phyloP scores from a whole-genome alignment of 768 basidiomycete species.

The Kwoniella heveanensis region DNA sequence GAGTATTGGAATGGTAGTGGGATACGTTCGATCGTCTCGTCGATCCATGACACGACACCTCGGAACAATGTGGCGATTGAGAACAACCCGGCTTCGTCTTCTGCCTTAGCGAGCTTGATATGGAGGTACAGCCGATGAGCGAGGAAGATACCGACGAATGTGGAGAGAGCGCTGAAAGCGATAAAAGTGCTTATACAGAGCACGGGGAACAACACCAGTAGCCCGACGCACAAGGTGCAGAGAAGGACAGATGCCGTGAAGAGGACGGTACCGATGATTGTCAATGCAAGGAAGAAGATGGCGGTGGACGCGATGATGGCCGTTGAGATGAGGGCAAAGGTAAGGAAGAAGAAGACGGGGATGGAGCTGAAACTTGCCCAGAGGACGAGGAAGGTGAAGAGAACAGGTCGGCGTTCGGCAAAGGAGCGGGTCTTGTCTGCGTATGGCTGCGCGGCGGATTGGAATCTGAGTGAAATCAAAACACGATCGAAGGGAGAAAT shows the following conservation, averaged over 20 bases:
- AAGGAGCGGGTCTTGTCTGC: constrained; percentile 41
- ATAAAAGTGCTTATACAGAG: constrained; percentile 38
- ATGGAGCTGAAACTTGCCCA: constrained; percentile 37
- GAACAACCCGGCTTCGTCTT: background rate
- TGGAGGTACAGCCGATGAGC: constrained; percentile 45
- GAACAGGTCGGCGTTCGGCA: constrained; percentile 41
- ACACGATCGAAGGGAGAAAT: no score
- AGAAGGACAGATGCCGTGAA: constrained; percentile 15
- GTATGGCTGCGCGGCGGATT: constrained; percentile 40
- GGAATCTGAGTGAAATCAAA: no score
- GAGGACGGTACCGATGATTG: constrained; percentile 32
- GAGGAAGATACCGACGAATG: constrained; percentile 45
- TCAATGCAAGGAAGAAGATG: constrained; percentile 23
- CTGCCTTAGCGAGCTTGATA: constrained; percentile 14
- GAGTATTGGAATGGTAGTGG: background rate
- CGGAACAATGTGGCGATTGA: constrained; percentile 9
- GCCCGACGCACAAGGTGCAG: constrained; percentile 18
- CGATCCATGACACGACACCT: constrained; percentile 33
- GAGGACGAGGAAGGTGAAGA: constrained; percentile 47
- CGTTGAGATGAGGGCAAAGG: constrained; percentile 33
- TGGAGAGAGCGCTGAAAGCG: constrained; percentile 28
- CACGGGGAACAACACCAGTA: constrained; percentile 34
- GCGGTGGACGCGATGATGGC: constrained; percentile 29
- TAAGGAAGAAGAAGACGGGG: constrained; percentile 40
- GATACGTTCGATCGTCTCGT: constrained; percentile 36